A percentile compares a stretch with the other conserved stretches of the same genome.
These are phyloP conservation scores for Suhomyces vadensis DNA, from an alignment of 805 yeast species.

Conservation along the genomic window DNA sequence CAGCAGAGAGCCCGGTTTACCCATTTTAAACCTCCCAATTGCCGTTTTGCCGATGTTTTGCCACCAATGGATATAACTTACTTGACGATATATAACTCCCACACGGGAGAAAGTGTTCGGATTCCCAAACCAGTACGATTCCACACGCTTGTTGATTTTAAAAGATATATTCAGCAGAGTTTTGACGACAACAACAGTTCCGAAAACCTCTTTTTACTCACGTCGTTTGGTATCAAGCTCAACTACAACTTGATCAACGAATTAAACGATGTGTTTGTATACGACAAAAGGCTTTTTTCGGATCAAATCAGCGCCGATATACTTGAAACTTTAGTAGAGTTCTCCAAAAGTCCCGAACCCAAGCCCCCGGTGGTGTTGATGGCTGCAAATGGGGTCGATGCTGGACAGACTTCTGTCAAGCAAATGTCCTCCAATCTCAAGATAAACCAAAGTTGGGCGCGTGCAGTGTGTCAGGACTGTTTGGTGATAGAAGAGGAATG, in stretches of 20 bases:
- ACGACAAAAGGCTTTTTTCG: constrained; percentile 60
- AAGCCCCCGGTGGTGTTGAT: not conserved
- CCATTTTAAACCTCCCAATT: too few species aligned
- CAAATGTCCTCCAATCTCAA: constrained; percentile 28
- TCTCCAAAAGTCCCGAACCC: constrained; percentile 9
- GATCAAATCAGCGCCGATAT: constrained; percentile 18
- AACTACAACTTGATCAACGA: constrained; percentile 54
- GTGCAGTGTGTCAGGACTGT: constrained; percentile 46
- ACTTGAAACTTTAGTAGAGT: not conserved
- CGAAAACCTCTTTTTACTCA: constrained; percentile 50
- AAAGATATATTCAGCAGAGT: constrained; percentile 27
- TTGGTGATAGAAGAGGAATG: constrained; percentile 30
- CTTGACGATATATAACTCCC: constrained; percentile 38
- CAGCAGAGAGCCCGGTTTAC: too few species aligned
- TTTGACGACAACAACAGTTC: constrained; percentile 24
- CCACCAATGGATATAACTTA: constrained; percentile 19
- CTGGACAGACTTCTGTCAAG: constrained; percentile 2
- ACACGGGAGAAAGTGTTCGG: constrained; percentile 33
- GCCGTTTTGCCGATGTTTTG: not conserved
- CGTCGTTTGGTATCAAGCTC: constrained; percentile 66
- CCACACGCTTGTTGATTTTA: constrained; percentile 35
- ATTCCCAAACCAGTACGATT: constrained; percentile 45
- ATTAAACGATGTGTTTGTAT: constrained; percentile 57
- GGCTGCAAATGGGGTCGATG: not conserved
- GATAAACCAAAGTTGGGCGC: constrained; percentile 53